Conservation (phyloP, 805 yeast species). For the Tanozyma kutaoensis region DNA sequence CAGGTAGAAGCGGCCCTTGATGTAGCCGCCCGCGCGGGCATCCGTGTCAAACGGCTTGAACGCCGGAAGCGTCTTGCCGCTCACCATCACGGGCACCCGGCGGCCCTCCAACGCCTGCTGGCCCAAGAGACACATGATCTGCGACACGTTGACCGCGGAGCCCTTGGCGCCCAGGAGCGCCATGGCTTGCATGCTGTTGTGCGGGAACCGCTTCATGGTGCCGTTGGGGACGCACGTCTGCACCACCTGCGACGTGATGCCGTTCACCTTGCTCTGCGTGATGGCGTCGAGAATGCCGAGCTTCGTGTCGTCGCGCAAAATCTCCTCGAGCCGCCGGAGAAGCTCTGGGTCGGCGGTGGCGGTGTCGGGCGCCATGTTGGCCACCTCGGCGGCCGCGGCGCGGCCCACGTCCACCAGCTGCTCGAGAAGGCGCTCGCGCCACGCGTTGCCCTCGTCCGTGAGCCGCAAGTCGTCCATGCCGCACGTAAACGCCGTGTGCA, state of each 20-base stretch:
- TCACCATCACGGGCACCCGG: constrained; percentile 98
- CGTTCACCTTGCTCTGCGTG: constrained; percentile 82
- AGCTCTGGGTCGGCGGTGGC: constrained; percentile 54
- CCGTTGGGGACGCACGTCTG: constrained; percentile 92
- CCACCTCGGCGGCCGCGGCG: constrained; percentile 88
- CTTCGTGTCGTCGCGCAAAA: constrained; percentile 84
- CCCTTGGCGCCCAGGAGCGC: constrained; percentile 99
- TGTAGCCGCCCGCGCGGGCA: constrained; percentile 97
- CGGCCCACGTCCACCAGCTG: constrained; percentile 76
- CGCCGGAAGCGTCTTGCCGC: constrained; percentile 94
- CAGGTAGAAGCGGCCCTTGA: constrained; percentile 92
- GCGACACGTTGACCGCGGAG: constrained; percentile 95
- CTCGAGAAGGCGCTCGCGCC: constrained; percentile 76
- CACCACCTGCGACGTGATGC: constrained; percentile 90
- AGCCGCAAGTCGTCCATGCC: constrained; percentile 98
- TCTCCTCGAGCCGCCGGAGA: constrained; percentile 81
- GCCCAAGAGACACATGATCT: constrained; percentile 97
- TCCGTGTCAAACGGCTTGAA: constrained; percentile 95
- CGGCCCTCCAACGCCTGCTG: constrained; percentile 99
- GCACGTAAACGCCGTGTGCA: constrained; percentile 91
- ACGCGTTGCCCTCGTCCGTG: constrained; percentile 78
- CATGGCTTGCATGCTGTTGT: constrained; percentile 97
- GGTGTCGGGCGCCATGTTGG: constrained; percentile 52
- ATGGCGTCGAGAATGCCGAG: constrained; percentile 92
- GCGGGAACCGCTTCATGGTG: constrained; percentile 89